phyloP scores from a whole-genome alignment of 768 basidiomycete genomes.

The Cubamyces sp. region DNA sequence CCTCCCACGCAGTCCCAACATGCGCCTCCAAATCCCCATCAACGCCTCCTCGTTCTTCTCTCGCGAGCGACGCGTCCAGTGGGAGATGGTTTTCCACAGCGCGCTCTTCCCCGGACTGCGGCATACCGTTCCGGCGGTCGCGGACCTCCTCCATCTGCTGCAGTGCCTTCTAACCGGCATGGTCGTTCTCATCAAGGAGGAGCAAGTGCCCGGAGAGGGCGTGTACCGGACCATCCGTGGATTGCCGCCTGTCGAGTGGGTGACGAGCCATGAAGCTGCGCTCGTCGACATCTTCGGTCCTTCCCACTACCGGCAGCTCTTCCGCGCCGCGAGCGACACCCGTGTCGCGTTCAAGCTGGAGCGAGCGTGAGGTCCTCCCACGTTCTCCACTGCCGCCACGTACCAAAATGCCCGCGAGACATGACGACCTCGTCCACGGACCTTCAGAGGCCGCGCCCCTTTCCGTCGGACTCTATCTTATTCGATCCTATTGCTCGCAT shows the following conservation, averaged over 20 bases:
- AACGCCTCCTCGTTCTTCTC: constrained; percentile 87
- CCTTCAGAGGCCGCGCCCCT: constrained; percentile 17
- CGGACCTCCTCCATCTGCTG: constrained; percentile 43
- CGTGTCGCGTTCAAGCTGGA: constrained; percentile 77
- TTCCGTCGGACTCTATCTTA: constrained; percentile 27
- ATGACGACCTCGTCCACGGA: constrained; percentile 15
- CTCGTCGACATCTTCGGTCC: constrained; percentile 77
- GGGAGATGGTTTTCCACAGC: constrained; percentile 84
- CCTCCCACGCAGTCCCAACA: constrained; percentile 74
- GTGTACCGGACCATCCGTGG: constrained; percentile 77
- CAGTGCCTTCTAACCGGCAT: constrained; percentile 48
- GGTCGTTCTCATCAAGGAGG: constrained; percentile 67
- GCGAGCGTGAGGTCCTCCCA: constrained; percentile 38
- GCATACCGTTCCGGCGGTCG: constrained; percentile 42
- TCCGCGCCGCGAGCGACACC: constrained; percentile 73
- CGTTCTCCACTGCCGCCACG: constrained; percentile 12
- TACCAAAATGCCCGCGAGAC: constrained; percentile 24
- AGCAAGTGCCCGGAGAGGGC: constrained; percentile 65
- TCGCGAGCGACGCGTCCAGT: constrained; percentile 81
- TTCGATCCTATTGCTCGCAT: constrained; percentile 27
- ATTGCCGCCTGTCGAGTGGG: constrained; percentile 77
- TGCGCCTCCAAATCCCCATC: constrained; percentile 73
- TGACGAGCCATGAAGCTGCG: constrained; percentile 66
- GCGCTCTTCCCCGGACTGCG: constrained; percentile 43
- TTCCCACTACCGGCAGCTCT: constrained; percentile 70